These are phyloP conservation scores for Ilex paraguariensis DNA, from an alignment of 305 asterid species.

Conservation along the genomic window DNA sequence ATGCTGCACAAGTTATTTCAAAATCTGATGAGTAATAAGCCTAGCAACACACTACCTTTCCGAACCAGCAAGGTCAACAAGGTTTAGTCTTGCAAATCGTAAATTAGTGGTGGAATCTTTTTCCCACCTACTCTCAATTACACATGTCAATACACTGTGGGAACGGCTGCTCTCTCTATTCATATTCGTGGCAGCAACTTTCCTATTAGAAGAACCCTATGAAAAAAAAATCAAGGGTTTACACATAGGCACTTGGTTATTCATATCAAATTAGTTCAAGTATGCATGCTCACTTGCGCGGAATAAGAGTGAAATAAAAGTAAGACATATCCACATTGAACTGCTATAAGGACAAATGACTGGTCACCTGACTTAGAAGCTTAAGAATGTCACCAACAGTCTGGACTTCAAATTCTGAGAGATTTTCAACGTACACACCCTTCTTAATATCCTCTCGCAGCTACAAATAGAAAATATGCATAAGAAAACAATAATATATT, in stretches of 20 bases:
- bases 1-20: slow-evolving; percentile 5
- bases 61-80: slow-evolving; percentile 99
- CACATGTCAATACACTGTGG: slow-evolving; percentile 97
- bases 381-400: slow-evolving; percentile 88
- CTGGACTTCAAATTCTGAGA: slow-evolving; percentile 84
- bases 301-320: too few relatives aligned
- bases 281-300: too few relatives aligned
- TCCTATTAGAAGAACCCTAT: slow-evolving; percentile 90
- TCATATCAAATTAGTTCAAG: too few relatives aligned
- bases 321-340: not conserved
- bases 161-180: slow-evolving; percentile 99
- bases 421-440: slow-evolving; percentile 93
- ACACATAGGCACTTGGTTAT: too few relatives aligned
- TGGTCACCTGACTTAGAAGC: slow-evolving; percentile 76
- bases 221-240: slow-evolving; percentile 13
- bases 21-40: slow-evolving; percentile 5
- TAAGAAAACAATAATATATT: slow-evolving; percentile 12
- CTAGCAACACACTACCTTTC: slow-evolving; percentile 58
- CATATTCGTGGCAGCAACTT: slow-evolving; percentile 97
- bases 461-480: slow-evolving; percentile 27
- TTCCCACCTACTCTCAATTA: slow-evolving; percentile 95
- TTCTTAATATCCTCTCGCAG: slow-evolving; percentile 85
- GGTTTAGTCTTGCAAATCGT: slow-evolving; percentile 92
- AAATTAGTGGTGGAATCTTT: slow-evolving; percentile 80
- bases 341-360: not conserved